phyloP scores from a whole-genome alignment of 129 eudicot species.

The Lactuca saligna region DNA sequence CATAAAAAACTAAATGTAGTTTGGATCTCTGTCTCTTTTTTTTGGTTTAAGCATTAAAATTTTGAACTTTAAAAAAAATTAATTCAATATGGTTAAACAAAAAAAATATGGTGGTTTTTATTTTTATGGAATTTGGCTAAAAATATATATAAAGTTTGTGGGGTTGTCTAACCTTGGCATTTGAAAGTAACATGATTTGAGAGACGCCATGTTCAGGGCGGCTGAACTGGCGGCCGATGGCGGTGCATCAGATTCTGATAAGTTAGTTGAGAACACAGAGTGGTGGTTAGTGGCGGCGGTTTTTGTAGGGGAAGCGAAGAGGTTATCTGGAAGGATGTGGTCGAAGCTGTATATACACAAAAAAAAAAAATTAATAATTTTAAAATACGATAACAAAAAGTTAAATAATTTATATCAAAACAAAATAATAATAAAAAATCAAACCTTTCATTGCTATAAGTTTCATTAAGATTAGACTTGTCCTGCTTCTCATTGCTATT shows the following conservation, averaged over 20 bases:
- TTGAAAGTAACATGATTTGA: slow-evolving; percentile 61
- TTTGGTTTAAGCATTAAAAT: too few species aligned
- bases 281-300: slow-evolving; percentile 34
- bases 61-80: too few species aligned
- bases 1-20: too few species aligned
- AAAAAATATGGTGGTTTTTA: not conserved
- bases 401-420: not conserved
- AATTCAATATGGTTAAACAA: too few species aligned
- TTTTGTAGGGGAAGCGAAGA: slow-evolving; percentile 72
- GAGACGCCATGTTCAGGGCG: slow-evolving; percentile 55
- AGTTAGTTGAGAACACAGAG: slow-evolving; percentile 34
- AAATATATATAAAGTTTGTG: not conserved
- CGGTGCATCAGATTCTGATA: slow-evolving; percentile 31
- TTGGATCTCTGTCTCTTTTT: too few species aligned
- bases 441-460: slow-evolving; percentile 60
- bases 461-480: slow-evolving; percentile 27
- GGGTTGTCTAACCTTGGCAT: slow-evolving; percentile 61
- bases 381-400: not conserved
- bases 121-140: not conserved
- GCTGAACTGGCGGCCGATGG: slow-evolving; percentile 26
- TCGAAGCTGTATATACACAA: slow-evolving; percentile 44
- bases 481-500: slow-evolving; percentile 24
- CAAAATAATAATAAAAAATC: not conserved
- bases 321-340: slow-evolving; percentile 62
- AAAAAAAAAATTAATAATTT: not conserved